These are phyloP conservation scores for Leucosporidium creatinivorum DNA, from an alignment of 768 basidiomycete species.

Conservation along the genomic window DNA sequence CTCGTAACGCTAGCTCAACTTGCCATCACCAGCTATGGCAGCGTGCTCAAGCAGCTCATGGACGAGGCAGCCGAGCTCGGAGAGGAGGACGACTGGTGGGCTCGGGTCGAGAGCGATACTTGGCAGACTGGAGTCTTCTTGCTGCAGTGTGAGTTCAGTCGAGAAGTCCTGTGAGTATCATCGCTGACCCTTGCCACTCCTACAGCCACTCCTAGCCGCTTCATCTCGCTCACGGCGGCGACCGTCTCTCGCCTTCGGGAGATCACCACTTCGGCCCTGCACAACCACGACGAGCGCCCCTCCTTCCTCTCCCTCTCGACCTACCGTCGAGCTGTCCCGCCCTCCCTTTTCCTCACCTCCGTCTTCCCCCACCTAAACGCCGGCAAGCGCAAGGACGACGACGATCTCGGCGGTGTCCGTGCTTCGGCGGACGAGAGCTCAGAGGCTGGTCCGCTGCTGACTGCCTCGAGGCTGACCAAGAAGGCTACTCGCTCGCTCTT, in stretches of 20 bases:
- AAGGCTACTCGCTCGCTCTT: slow-evolving; percentile 30
- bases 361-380: slow-evolving; percentile 60
- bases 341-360: slow-evolving; percentile 50
- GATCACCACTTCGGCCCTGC: slow-evolving; percentile 47
- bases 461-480: slow-evolving; percentile 2
- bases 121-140: slow-evolving; percentile 57
- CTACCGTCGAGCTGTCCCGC: slow-evolving; percentile 45
- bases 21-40: slow-evolving; percentile 7
- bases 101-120: slow-evolving; percentile 57
- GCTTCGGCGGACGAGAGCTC: not conserved
- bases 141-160: slow-evolving; percentile 60
- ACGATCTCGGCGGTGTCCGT: not conserved
- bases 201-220: slow-evolving; percentile 45
- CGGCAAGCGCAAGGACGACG: slow-evolving; percentile 26
- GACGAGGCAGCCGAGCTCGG: slow-evolving; percentile 63
- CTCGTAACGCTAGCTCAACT: slow-evolving; percentile 25
- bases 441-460: too few relatives aligned
- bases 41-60: slow-evolving; percentile 45
- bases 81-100: slow-evolving; percentile 79
- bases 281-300: slow-evolving; percentile 45
- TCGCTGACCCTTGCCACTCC: slow-evolving; percentile 39
- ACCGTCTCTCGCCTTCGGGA: slow-evolving; percentile 39
- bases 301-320: slow-evolving; percentile 49
- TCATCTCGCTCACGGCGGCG: slow-evolving; percentile 40
- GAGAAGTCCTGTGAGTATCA: too few relatives aligned